phyloP scores from a whole-genome alignment of 2,329 filamentous ascomycete species.

The Paecilomyces sp. region DNA sequence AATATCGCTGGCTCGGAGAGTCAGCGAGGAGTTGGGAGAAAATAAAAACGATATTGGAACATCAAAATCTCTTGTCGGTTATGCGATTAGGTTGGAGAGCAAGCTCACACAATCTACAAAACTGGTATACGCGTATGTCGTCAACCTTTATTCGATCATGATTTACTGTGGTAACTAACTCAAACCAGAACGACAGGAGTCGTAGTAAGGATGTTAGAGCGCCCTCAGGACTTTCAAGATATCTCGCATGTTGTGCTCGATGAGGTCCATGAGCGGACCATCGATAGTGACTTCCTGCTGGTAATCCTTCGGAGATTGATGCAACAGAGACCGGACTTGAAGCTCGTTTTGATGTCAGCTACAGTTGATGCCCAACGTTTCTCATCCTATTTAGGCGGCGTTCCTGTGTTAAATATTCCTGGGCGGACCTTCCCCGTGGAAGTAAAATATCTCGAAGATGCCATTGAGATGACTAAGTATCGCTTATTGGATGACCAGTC shows the following conservation, averaged over 20 bases:
- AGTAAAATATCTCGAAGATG: constrained; percentile 85
- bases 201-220: constrained; percentile 96
- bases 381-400: constrained; percentile 76
- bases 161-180: background rate
- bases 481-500: constrained; percentile 54
- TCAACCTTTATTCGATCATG: constrained; percentile 6
- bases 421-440: constrained; percentile 90
- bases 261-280: constrained; percentile 92
- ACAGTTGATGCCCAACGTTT: constrained; percentile 91
- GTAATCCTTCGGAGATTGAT: constrained; percentile 85
- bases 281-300: constrained; percentile 92
- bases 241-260: constrained; percentile 95
- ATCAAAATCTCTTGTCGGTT: constrained; percentile 76
- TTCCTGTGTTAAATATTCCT: constrained; percentile 82
- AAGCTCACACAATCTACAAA: constrained; percentile 75
- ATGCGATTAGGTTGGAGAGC: constrained; percentile 87
- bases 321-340: constrained; percentile 68
- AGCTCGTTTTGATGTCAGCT: constrained; percentile 94
- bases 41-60: constrained; percentile 75
- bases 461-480: constrained; percentile 79
- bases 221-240: constrained; percentile 75
- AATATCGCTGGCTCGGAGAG: constrained; percentile 83
- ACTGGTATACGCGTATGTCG: constrained; percentile 75
- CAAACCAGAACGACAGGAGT: constrained; percentile 58
- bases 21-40: constrained; percentile 92